Conservation (phyloP, 2,329 filamentous ascomycete genomes). For the Eurotiales sp. region DNA sequence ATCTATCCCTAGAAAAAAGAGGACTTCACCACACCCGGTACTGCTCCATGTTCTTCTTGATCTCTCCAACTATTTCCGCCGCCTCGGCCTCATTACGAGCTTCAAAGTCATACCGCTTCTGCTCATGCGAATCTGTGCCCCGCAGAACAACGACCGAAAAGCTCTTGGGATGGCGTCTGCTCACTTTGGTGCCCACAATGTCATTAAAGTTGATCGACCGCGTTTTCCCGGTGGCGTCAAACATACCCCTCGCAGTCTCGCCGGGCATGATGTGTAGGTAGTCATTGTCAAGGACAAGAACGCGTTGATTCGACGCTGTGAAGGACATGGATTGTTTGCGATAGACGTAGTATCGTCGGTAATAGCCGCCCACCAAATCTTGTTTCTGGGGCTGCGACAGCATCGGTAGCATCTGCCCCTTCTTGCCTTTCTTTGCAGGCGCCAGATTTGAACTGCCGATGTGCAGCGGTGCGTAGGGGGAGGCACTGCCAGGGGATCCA, state of each 20-base stretch:
- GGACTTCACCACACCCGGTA: conserved; percentile 33
- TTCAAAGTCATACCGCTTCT: conserved; percentile 66
- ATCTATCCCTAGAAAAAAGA: neutral
- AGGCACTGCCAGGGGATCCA: conserved; percentile 59
- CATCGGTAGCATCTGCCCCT: conserved; percentile 40
- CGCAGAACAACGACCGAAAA: conserved; percentile 60
- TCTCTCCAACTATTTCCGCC: conserved; percentile 60
- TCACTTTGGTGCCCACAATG: conserved; percentile 64
- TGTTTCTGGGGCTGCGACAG: conserved; percentile 42
- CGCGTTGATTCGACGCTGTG: conserved; percentile 56
- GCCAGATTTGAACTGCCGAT: conserved; percentile 37
- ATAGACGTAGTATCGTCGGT: conserved; percentile 61
- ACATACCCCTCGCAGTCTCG: conserved; percentile 51
- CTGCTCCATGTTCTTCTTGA: conserved; percentile 55
- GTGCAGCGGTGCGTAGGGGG: conserved; percentile 62
- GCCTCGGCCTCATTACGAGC: conserved; percentile 56
- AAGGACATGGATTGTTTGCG: conserved; percentile 65
- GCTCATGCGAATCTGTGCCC: conserved; percentile 59
- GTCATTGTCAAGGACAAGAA: conserved; percentile 61
- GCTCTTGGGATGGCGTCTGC: conserved; percentile 60
- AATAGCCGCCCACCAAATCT: conserved; percentile 47
- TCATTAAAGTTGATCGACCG: conserved; percentile 61
- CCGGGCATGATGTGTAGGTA: conserved; percentile 63
- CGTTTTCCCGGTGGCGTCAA: conserved; percentile 48
- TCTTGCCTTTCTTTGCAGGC: conserved; percentile 42